Percentiles rank a stretch among this genome's conserved stretches.
Conservation (phyloP, 306 rosid genomes). For the Acacia crassicarpa region DNA sequence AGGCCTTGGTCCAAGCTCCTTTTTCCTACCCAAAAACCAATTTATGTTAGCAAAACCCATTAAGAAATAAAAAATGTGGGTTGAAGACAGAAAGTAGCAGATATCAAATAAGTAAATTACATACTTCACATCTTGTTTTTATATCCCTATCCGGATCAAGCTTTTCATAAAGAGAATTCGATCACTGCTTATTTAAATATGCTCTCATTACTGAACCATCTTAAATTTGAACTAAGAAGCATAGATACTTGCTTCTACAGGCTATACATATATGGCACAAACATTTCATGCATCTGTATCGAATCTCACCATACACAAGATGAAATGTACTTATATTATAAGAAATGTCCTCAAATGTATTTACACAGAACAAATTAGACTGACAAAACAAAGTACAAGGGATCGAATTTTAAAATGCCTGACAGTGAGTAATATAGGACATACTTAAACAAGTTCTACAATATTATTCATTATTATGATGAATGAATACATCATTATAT, state of each 20-base stretch:
- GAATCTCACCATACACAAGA: not conserved
- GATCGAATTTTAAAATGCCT: not conserved
- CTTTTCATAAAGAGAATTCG: not conserved
- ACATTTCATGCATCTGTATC: not conserved
- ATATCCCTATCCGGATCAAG: not conserved
- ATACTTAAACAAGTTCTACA: not conserved
- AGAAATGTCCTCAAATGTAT: not conserved
- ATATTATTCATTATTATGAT: not conserved
- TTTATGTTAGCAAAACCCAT: not conserved
- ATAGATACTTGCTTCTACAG: not conserved
- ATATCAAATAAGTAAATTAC: not conserved
- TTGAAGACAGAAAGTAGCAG: not conserved
- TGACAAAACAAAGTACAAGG: not conserved
- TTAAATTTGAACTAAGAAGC: not conserved
- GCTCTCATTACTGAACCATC: not conserved
- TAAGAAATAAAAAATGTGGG: not conserved
- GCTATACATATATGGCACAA: not conserved
- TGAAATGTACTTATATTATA: not conserved
- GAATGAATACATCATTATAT: not conserved
- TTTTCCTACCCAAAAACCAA: slow-evolving; percentile 48
- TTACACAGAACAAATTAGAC: not conserved
- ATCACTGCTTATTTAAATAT: not conserved
- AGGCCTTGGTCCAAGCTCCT: slow-evolving; percentile 50
- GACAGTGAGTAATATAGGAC: not conserved
- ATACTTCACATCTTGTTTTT: not conserved